Base-by-base conservation (phyloP, 176 grass and related monocot species). In the Chloris gayana region DNA sequence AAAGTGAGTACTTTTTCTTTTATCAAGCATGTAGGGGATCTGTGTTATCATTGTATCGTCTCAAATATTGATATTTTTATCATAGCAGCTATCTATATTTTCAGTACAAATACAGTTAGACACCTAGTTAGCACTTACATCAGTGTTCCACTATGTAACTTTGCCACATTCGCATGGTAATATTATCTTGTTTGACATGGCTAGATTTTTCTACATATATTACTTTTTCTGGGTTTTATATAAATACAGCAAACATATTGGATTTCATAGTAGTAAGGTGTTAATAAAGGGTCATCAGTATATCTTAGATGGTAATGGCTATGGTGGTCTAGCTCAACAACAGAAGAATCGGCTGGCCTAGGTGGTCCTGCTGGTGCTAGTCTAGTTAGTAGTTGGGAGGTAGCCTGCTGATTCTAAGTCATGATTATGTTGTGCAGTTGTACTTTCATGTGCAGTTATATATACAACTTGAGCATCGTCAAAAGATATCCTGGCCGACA, bases 381-480 rank as follows among this genome's bases (percentile, higher is more conserved):
- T 80, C 71, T 75, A 50, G 86, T 78, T 79, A 63, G 61, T 80
- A 63, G 81, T 84, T 84, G 75, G 75, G 69, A 80, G 53, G 81
- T 88, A 74, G 50, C 62, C 24, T 42, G 60, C 61, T 74, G 33
- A 69, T 51, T 69, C 50, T 62, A 9, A 3, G 24, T 33, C 45
- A 83, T 75, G 75, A 74, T 79, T 69, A 79, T 73, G 29, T 70
- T 37, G 72, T 37, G 72, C 4, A 44, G 21, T 39, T 30, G 37
- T 49, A 37, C 45, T 73, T 88, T 58, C 47, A 67, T 83, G 37
- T 73, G 74, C 73, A 50, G 12, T 31, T 82, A 65, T 19, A 73
- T 59, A 58, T n/a, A 30, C 39, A 73, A n/a, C 34, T 30, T 19
- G 68, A 84, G 46, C 39, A 45, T 51, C 66, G 30, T 65, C 37